These are phyloP conservation scores for Cucurbita maxima DNA, from an alignment of 306 rosid species.

Conservation along the genomic window DNA sequence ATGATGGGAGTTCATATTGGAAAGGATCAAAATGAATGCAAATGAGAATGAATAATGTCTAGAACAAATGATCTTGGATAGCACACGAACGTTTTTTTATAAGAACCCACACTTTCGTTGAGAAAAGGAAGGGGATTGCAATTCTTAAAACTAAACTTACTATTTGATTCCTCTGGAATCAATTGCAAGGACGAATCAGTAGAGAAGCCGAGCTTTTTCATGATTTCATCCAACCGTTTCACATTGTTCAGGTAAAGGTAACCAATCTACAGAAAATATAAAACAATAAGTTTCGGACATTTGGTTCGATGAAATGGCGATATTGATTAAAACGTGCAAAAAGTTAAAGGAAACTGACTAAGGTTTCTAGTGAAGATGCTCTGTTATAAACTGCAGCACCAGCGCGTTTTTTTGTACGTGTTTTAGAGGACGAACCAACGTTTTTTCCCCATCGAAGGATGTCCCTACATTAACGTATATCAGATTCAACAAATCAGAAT, in stretches of 20 bases:
- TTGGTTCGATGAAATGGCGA: not conserved
- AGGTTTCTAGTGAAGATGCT: slow-evolving; percentile 88
- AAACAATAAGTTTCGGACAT: not conserved
- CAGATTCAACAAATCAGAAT: slow-evolving; percentile 2
- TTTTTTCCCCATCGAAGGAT: slow-evolving; percentile 97
- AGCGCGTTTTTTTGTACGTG: slow-evolving; percentile 77
- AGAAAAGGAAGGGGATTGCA: not conserved
- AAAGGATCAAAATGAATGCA: not conserved
- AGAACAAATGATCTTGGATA: not conserved
- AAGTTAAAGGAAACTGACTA: slow-evolving; percentile 36
- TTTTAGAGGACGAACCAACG: slow-evolving; percentile 41
- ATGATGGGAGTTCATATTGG: not conserved
- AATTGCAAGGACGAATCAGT: slow-evolving; percentile 48
- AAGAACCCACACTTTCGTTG: not conserved
- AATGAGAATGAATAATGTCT: not conserved
- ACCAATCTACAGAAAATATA: slow-evolving; percentile 43
- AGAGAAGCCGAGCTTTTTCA: slow-evolving; percentile 70
- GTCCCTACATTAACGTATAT: slow-evolving; percentile 36
- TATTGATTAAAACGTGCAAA: not conserved
- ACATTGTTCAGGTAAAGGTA: slow-evolving; percentile 65
- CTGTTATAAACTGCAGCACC: slow-evolving; percentile 75
- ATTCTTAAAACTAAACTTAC: slow-evolving; percentile 24
- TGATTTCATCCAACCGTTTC: slow-evolving; percentile 66
- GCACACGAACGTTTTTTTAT: not conserved
- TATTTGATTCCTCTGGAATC: slow-evolving; percentile 29